Conservation (phyloP, 2,329 filamentous ascomycete species). For the Didymella segeticola region DNA sequence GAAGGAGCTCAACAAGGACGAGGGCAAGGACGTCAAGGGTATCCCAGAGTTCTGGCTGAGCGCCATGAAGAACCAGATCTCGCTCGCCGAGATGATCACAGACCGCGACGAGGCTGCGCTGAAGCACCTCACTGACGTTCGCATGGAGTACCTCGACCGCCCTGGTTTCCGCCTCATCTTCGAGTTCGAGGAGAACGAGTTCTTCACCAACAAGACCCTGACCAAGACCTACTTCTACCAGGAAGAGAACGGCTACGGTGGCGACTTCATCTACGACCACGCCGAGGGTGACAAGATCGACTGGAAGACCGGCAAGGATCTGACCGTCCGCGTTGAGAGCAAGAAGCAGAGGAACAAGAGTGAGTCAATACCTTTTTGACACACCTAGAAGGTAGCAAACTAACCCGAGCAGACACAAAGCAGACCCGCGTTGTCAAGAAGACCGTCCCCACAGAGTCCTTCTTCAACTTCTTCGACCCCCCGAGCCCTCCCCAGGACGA, state of each 20-base stretch:
- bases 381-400: background rate
- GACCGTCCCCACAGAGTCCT: conserved; percentile 97
- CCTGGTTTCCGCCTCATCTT: conserved; percentile 98
- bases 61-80: conserved; percentile 99
- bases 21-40: conserved; percentile 67
- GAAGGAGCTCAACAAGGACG: conserved; percentile 66
- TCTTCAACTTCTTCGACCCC: conserved; percentile 97
- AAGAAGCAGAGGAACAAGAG: conserved; percentile 99
- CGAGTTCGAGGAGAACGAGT: conserved; percentile 93
- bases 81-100: conserved; percentile 97
- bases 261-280: conserved; percentile 99
- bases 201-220: conserved; percentile 95
- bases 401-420: conserved; percentile 78
- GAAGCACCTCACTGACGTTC: conserved; percentile 87
- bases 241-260: conserved; percentile 97
- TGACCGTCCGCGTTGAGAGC: conserved; percentile 94
- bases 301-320: conserved; percentile 91
- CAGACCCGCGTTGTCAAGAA: conserved; percentile 99
- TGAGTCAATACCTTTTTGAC: conserved; percentile 59
- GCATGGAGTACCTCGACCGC: conserved; percentile 99
- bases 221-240: conserved; percentile 99
- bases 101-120: conserved; percentile 95
- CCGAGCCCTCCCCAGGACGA: conserved; percentile 81
- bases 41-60: conserved; percentile 99
- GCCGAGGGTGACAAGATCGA: conserved; percentile 98